These are phyloP conservation scores for Saccharomyces hybrid DNA, from an alignment of 1,139 yeast genomes.

Conservation along the genomic window DNA sequence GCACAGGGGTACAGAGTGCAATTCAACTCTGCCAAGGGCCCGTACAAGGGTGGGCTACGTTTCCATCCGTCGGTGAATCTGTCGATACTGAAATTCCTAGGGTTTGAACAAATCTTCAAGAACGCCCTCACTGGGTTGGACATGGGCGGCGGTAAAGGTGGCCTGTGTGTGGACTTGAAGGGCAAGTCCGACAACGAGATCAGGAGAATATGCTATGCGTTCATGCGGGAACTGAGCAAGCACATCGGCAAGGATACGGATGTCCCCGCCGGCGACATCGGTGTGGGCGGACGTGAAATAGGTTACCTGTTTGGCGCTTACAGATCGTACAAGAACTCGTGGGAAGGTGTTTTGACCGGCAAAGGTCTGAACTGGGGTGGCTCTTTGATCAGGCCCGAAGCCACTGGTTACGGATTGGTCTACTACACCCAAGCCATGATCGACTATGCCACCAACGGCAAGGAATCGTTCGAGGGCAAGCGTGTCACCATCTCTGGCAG, in stretches of 20 bases:
- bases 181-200: conserved; percentile 87
- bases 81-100: conserved; percentile 88
- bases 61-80: conserved; percentile 95
- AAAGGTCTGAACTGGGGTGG: conserved; percentile 98
- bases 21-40: conserved; percentile 96
- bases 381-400: conserved; percentile 96
- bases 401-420: conserved; percentile 95
- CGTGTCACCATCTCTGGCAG: conserved; percentile 94
- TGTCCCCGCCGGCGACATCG: conserved; percentile 96
- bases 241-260: conserved; percentile 96
- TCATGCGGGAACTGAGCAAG: conserved; percentile 91
- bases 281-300: conserved; percentile 87
- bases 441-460: conserved; percentile 81
- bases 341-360: conserved; percentile 97
- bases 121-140: conserved; percentile 92
- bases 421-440: conserved; percentile 97
- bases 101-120: conserved; percentile 96
- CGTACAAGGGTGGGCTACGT: conserved; percentile 97
- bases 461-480: conserved; percentile 84
- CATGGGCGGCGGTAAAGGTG: conserved; percentile 99
- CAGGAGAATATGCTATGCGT: conserved; percentile 90
- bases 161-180: conserved; percentile 95
- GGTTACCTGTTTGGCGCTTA: conserved; percentile 95
- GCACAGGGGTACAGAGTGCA: conserved; percentile 97
- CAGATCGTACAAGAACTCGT: conserved; percentile 82